Evolutionary conservation across 2,329 filamentous ascomycete genomes (phyloP).

Genomic region (Monosporascus sp.): DNA sequence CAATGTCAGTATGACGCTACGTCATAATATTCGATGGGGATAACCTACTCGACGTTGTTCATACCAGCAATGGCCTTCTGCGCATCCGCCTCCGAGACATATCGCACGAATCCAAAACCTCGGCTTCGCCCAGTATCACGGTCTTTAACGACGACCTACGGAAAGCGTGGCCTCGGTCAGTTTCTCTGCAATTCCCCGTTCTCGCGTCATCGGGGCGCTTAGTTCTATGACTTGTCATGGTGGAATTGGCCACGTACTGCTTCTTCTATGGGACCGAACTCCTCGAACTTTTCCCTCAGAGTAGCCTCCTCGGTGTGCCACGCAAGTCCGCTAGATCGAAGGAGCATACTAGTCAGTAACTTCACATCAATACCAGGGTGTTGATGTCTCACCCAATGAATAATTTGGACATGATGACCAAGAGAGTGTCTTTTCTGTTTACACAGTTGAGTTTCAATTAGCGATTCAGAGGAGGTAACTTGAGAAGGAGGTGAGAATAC

Average conservation of each 20-base stretch:
- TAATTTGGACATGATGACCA: slow-evolving; percentile 73
- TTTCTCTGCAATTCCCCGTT: not conserved
- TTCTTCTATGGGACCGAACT: slow-evolving; percentile 88
- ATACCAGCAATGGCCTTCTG: slow-evolving; percentile 70
- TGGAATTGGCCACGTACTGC: slow-evolving; percentile 61
- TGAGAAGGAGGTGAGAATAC: not conserved
- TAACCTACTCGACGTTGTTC: slow-evolving; percentile 86
- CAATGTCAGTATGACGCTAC: slow-evolving; percentile 8
- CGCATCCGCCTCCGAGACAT: slow-evolving; percentile 69
- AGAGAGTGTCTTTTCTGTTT: slow-evolving; percentile 5
- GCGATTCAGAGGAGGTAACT: not conserved
- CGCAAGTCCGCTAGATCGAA: slow-evolving; percentile 70
- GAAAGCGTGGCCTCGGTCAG: not conserved
- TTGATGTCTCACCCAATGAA: slow-evolving; percentile 74
- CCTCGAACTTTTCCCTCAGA: slow-evolving; percentile 84
- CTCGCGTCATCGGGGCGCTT: not conserved
- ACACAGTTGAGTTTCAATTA: slow-evolving; percentile 5
- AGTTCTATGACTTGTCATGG: not conserved
- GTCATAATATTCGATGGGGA: not conserved
- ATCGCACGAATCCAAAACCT: slow-evolving; percentile 96
- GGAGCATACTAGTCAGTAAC: slow-evolving; percentile 6
- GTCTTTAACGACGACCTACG: slow-evolving; percentile 92
- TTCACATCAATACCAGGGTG: slow-evolving; percentile 5
- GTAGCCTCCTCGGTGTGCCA: slow-evolving; percentile 95
- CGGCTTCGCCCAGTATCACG: slow-evolving; percentile 94